A percentile compares a stretch with the other conserved stretches of the same genome.
Conservation (phyloP, 2,329 filamentous ascomycete genomes). For the Cytospora leucostoma region DNA sequence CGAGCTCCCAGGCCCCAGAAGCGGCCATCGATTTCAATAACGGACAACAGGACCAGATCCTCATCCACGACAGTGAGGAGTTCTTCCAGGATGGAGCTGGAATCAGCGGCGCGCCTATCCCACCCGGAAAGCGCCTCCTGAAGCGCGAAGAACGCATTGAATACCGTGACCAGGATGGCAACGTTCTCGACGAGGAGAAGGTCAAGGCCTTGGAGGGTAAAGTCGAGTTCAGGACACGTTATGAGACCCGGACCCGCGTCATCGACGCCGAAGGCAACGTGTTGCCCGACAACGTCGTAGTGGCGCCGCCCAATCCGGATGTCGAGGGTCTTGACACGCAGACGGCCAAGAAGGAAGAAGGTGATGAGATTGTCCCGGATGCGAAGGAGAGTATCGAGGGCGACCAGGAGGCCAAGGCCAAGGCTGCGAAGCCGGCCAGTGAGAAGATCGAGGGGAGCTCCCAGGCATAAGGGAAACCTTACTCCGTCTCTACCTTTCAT, state of each 20-base stretch:
- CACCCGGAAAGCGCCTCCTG: constrained; percentile 51
- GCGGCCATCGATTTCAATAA: constrained; percentile 9
- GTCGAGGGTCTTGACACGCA: constrained; percentile 62
- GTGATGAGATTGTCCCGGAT: constrained; percentile 42
- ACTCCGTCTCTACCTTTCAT: constrained; percentile 19
- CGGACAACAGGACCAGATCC: constrained; percentile 28
- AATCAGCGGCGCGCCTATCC: constrained; percentile 53
- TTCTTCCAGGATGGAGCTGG: constrained; percentile 30
- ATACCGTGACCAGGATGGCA: constrained; percentile 93
- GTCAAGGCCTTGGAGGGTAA: constrained; percentile 85
- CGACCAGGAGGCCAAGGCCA: constrained; percentile 58
- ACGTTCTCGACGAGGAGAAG: constrained; percentile 79
- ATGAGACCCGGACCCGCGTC: constrained; percentile 89
- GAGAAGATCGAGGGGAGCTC: constrained; percentile 59
- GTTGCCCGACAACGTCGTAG: constrained; percentile 45
- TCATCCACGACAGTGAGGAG: constrained; percentile 30
- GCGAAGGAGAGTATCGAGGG: constrained; percentile 58
- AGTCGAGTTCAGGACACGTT: constrained; percentile 92
- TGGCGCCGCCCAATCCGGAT: constrained; percentile 62
- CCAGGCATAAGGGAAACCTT: constrained; percentile 27
- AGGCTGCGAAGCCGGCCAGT: constrained; percentile 62
- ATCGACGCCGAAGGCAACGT: constrained; percentile 81
- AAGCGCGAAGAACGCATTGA: constrained; percentile 79
- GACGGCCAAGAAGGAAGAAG: constrained; percentile 48
- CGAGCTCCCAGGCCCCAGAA: constrained; percentile 30